A percentile compares a stretch with the other conserved stretches of the same genome.
phyloP scores from a whole-genome alignment of 2,329 filamentous ascomycete genomes.

The Elsinoe australis region DNA sequence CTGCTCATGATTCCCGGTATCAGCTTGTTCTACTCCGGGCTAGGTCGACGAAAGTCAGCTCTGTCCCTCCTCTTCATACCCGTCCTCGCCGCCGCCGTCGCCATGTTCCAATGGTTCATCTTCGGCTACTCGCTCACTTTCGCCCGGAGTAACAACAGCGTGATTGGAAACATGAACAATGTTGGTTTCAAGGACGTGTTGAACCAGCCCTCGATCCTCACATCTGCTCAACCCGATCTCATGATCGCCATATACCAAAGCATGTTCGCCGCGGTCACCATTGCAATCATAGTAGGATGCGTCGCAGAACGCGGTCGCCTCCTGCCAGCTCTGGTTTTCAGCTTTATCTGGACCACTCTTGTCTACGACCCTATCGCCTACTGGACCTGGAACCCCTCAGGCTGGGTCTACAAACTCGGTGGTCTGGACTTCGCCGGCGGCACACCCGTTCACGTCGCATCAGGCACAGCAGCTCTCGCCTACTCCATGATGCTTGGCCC shows the following conservation, averaged over 20 bases:
- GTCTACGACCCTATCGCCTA: conserved; percentile 96
- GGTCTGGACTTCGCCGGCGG: conserved; percentile 95
- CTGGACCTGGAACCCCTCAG: conserved; percentile 94
- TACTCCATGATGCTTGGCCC: conserved; percentile 94
- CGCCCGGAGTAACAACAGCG: conserved; percentile 74
- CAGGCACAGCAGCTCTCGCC: conserved; percentile 83
- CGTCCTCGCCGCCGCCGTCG: conserved; percentile 85
- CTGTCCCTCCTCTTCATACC: conserved; percentile 95
- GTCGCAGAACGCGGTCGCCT: conserved; percentile 91
- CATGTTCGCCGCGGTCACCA: conserved; percentile 84
- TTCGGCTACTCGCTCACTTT: conserved; percentile 98
- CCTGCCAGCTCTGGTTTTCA: conserved; percentile 88
- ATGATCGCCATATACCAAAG: conserved; percentile 93
- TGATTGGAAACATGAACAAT: conserved; percentile 82
- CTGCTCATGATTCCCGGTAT: conserved; percentile 95
- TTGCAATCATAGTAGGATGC: conserved; percentile 81
- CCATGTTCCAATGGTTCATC: conserved; percentile 99
- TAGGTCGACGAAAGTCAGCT: conserved; percentile 95
- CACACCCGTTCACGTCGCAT: conserved; percentile 93
- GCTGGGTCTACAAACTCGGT: conserved; percentile 85
- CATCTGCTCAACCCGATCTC: conserved; percentile 80
- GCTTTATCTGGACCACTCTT: conserved; percentile 90
- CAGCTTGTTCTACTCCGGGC: conserved; percentile 92
- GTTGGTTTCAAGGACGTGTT: conserved; percentile 84
- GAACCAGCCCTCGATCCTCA: conserved; percentile 76